Evolutionary conservation across 352 stramenopile genomes (phyloP), one percentile per base, ranked within the genome.

Genomic region (Globisporangium recalcitrans): DNA sequence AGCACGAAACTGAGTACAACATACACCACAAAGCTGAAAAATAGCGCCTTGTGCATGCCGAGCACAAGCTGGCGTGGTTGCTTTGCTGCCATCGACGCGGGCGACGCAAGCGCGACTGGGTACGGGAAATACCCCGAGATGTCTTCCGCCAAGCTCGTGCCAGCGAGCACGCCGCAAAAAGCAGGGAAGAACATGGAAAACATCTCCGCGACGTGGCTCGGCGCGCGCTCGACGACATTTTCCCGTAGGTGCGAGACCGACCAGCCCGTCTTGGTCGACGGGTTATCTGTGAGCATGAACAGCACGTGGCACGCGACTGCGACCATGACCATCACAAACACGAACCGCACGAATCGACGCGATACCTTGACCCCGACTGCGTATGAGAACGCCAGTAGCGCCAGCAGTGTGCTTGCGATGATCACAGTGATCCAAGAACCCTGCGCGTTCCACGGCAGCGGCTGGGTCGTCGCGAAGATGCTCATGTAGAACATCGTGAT

Each of bases 121-220:
- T 63, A 63, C 22, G 44, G 55, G 34, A 52, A 62, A 24, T 48
- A 67, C 24, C 29, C 69, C 21, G 59, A 63, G 26, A 75, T 67
- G 36, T 63, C 32, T 29, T 83, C 72, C 7, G 76, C 75, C 13
- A 85, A 53, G 21, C 74, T 73, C 0, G 64, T 67, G 0, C 72
- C 73, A 0, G 67, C 74, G 19, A 85, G 59, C 0, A 82, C 70
- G 5, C 74, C 74, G 24, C 70, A 76, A 52, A 82, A 85, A 4
- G 66, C 70, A 0, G 76, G 70, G 36, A 82, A 82, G 31, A 82
- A 80, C 52, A 60, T 71, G 11, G 63, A 29, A 29, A 85, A 81
- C 65, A 74, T 74, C n/a, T 68, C 64, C 2, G 75, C 22, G 32
- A 78, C 26, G 14, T 60, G 52, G 4, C 65, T 52, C 2, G 63